Base-by-base conservation (phyloP, 1,284 basidiomycete genomes). In the Trichosporon coremiiforme region DNA sequence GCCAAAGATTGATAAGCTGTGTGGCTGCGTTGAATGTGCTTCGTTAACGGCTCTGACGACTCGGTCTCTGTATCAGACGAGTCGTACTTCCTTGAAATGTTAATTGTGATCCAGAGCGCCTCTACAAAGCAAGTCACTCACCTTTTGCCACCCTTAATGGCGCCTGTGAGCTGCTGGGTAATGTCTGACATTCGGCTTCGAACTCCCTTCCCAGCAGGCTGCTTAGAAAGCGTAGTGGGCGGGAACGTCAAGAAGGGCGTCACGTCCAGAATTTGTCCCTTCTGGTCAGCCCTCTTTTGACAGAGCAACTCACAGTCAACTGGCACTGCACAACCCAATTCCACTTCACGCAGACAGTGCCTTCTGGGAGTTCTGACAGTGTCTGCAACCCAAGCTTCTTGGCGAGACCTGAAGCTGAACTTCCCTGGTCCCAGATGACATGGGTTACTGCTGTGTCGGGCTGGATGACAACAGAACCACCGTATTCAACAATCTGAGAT, bases 401-500 rank as follows among this genome's bases (percentile, higher is more conserved):
- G 4, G 76, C 70, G 8, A 79, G 69, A 10, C 65, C 5, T 0
- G 76, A 75, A 1, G 74, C 72, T 3, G 74, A 74, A 5, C 55
- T 60, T 5, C 75, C 75, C 0, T 69, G 53, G 64, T 82, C 79
- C 50, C 76, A 76, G 25, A 82, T 77, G 31, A 82, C 78, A 47
- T 82, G 80, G 2, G 80, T 81, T 57, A 79, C 75, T 9, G 80
- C 76, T 10, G 77, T 81, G 66, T 82, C 79, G 0, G 79, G 76
- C n/a, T 77, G 74, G 0, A 79, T 62, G 12, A 75, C 73, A 31
- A 78, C 78, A 1, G 73, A 55, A 1, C 79, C 81, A 3, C 77
- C 79, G 2, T 77, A 70, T 25, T 77, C 73, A 1, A 71, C 36
- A 8, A 82, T 79, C 81, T 80, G 67, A 69, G 71, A 20, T 13